Conservation (phyloP, 208 protist genomes). For the Crithidia sp. region DNA sequence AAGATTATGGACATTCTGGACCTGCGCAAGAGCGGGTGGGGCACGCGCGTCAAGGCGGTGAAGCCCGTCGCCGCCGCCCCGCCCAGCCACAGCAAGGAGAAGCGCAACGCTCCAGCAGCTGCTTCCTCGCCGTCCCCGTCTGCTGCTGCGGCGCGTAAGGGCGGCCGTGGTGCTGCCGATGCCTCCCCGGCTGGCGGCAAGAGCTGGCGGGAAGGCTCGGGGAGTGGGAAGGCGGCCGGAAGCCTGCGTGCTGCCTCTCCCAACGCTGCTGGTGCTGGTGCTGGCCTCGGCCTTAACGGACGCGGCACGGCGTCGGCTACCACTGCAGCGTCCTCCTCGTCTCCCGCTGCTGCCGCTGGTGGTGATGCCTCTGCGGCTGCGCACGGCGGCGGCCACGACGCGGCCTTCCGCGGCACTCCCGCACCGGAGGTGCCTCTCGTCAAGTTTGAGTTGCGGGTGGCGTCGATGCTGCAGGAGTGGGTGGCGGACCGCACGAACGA, state of each 20-base stretch:
- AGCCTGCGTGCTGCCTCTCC: background rate
- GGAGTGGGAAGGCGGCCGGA: background rate
- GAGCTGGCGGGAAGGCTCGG: constrained; percentile 21
- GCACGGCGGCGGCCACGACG: background rate
- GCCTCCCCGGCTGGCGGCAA: constrained; percentile 7
- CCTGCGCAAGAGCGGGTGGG: constrained; percentile 65
- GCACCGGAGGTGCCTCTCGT: constrained; percentile 38
- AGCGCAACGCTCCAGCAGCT: constrained; percentile 4
- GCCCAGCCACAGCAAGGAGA: constrained; percentile 7
- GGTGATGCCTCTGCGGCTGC: too few relatives aligned
- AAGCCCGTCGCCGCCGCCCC: constrained; percentile 21
- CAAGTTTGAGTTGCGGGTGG: constrained; percentile 73
- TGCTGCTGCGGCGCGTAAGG: constrained; percentile 15
- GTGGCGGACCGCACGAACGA: constrained; percentile 78
- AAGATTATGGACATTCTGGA: constrained; percentile 90
- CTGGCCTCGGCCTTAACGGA: constrained; percentile 16
- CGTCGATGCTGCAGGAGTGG: constrained; percentile 79
- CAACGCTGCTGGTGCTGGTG: background rate
- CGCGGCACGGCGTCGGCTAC: constrained; percentile 14
- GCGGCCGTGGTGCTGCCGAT: constrained; percentile 6
- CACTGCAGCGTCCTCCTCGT: background rate
- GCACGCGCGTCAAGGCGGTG: constrained; percentile 35
- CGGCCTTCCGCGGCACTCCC: constrained; percentile 22
- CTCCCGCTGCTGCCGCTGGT: background rate
- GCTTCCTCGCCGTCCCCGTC: constrained; percentile 21